Conservation (phyloP, 2,329 filamentous ascomycete species). For the Chrysosporium keratinophilum region DNA sequence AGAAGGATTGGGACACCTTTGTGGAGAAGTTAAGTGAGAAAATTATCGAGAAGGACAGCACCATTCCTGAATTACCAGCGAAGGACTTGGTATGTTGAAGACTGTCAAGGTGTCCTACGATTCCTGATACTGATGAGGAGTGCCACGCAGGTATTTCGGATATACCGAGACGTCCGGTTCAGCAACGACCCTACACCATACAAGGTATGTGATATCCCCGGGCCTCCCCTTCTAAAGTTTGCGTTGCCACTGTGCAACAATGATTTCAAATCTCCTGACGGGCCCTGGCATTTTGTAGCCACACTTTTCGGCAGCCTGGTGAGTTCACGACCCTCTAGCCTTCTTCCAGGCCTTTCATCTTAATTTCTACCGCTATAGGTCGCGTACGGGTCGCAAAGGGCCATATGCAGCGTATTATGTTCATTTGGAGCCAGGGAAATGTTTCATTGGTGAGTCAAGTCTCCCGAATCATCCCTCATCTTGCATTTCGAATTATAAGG, state of each 20-base stretch:
- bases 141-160: conserved; percentile 57
- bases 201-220: conserved; percentile 49
- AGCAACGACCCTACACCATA: conserved; percentile 77
- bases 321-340: conserved; percentile 21
- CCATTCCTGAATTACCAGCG: conserved; percentile 72
- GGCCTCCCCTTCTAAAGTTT: not conserved
- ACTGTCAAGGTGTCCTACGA: not conserved
- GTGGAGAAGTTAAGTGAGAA: conserved; percentile 61
- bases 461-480: not conserved
- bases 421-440: conserved; percentile 61
- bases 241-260: not conserved
- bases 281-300: conserved; percentile 41
- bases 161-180: conserved; percentile 79
- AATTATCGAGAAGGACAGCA: conserved; percentile 62
- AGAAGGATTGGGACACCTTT: conserved; percentile 73
- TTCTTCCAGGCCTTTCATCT: not conserved
- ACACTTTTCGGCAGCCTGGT: conserved; percentile 75
- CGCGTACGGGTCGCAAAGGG: conserved; percentile 75
- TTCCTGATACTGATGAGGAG: not conserved
- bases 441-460: conserved; percentile 56
- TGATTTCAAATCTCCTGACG: conserved; percentile 15
- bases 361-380: conserved; percentile 39
- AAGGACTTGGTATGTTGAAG: conserved; percentile 58
- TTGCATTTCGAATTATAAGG: not conserved
- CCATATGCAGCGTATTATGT: conserved; percentile 84